Evolutionary conservation across 495 filamentous ascomycete species (phyloP), one percentile per base, ranked within the genome.

Genomic region (Penicillium pulvis): DNA sequence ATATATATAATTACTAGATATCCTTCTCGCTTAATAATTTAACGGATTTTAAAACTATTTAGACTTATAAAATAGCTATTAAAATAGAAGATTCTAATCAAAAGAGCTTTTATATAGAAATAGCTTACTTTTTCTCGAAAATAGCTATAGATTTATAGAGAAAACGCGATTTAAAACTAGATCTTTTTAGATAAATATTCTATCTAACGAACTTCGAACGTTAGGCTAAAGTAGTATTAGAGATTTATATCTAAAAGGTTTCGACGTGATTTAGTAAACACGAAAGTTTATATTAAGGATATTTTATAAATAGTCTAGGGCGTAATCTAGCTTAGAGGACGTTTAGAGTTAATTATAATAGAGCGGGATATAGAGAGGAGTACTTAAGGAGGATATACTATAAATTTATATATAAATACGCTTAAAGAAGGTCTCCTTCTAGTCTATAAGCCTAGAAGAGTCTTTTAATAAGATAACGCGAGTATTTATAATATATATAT

Each of bases 281-380:
- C 4, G 1, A 31, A 50, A 50, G 47, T 31, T 14, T 31, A 53
- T 43, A 3, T 42, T 11, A 44, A 54, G 20, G 36, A 54, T 54
- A 44, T 54, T 54, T 43, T 12, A 10, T 33, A 54, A 24, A 54
- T 54, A 33, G 36, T 44, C 28, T 54, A 16, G 36, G 41, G 7
- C 26, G 10, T 28, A 33, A 44, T 54, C 12, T 54, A 35, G 36
- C 12, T 44, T 54, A 17, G 36, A 16, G 39, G 24, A 17, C 20
- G 20, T 26, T 43, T n/a, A 30, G 35, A 54, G 17, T 44, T 54
- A 43, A 17, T 54, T n/a, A 44, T 54, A n/a, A 44, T 54, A 24
- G 51, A 54, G 20, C 10, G 20, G 10, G 51, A 54, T 17, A 43
- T 24, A 41, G 14, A 50, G 14, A 2, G 10, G 12, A 48, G 16